Evolutionary conservation across 371 early-diverging fungal species (phyloP).

Genomic region (Rhizopus arrhizus): DNA sequence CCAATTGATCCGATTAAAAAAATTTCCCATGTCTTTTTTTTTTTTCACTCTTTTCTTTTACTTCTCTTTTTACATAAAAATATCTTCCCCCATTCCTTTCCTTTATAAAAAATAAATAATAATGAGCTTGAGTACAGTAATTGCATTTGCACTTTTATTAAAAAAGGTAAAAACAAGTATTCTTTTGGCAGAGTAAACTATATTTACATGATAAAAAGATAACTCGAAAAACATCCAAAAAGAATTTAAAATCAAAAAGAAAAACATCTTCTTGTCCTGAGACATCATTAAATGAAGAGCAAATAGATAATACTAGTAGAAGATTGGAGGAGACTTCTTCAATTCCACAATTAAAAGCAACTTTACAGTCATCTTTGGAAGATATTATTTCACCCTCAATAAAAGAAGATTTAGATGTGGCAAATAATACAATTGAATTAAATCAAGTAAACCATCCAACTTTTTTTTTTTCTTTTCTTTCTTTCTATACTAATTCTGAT

Average conservation of each 20-base stretch:
- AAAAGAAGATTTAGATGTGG: background rate
- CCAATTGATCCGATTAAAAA: slow-evolving; percentile 1
- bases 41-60: slow-evolving; percentile 7
- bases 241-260: slow-evolving; percentile 11
- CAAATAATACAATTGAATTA: background rate
- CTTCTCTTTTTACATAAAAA: slow-evolving; percentile 4
- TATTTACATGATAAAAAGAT: slow-evolving; percentile 15
- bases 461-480: too few species aligned
- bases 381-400: background rate
- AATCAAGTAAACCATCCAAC: background rate
- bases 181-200: background rate
- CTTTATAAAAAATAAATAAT: slow-evolving; percentile 10
- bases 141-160: slow-evolving; percentile 37
- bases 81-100: slow-evolving; percentile 21
- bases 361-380: background rate
- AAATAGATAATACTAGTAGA: background rate
- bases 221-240: slow-evolving; percentile 26
- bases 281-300: background rate
- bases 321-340: slow-evolving; percentile 1
- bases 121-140: slow-evolving; percentile 40
- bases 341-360: background rate
- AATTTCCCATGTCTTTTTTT: slow-evolving; percentile 16
- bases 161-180: slow-evolving; percentile 33
- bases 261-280: background rate
- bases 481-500: too few species aligned